Evolutionary conservation across 345 rosid genomes (phyloP).

Genomic region (Brassica incana): DNA sequence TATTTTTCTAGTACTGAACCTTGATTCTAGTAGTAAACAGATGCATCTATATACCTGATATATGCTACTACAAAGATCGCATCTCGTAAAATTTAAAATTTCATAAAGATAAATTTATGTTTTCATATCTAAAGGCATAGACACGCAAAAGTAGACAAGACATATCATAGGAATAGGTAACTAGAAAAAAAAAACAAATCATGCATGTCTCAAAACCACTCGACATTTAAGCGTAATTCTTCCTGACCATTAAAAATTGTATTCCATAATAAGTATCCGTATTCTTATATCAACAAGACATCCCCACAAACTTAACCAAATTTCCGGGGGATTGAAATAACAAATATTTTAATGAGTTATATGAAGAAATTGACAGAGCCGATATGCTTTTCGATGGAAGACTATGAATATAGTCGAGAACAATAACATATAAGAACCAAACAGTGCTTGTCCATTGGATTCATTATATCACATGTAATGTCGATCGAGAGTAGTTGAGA

Average conservation of each 20-base stretch:
- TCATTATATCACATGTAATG: conserved; percentile 1
- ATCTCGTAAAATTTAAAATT: not conserved
- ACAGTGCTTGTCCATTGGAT: conserved; percentile 11
- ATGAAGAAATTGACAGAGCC: not conserved
- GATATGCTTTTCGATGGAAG: not conserved
- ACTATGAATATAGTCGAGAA: conserved; percentile 2
- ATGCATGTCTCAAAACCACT: conserved; percentile 19
- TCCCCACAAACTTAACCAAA: conserved; percentile 5
- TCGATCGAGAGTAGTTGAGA: not conserved
- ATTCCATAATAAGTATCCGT: not conserved
- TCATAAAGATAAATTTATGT: not conserved
- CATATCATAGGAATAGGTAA: conserved; percentile 28
- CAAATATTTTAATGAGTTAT: conserved; percentile 10
- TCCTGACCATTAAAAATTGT: not conserved
- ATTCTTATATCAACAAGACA: not conserved
- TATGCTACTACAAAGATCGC: conserved; percentile 16
- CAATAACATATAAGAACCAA: not conserved
- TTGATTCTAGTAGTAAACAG: not conserved
- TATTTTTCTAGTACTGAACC: not conserved
- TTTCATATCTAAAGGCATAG: conserved; percentile 15
- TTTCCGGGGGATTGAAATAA: not conserved
- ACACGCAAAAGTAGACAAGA: conserved; percentile 40
- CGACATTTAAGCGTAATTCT: conserved; percentile 1
- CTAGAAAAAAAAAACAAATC: conserved; percentile 22
- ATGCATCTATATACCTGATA: not conserved